Conservation (phyloP, 441 rosid genomes). For the Brassica balearica region DNA sequence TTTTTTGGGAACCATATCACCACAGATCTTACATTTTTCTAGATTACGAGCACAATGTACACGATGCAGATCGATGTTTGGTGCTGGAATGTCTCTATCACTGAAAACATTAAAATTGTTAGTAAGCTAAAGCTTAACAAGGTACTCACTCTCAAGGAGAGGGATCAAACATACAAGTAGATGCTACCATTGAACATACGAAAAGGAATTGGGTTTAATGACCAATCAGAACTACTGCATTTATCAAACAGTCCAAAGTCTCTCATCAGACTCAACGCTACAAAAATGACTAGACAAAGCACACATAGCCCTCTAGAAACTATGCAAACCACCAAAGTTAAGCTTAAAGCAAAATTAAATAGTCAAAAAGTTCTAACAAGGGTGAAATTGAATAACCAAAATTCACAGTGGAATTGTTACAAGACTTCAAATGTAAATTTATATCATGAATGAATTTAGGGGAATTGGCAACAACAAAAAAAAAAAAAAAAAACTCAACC, state of each 20-base stretch:
- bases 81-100: conserved; percentile 82
- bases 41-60: conserved; percentile 91
- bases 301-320: neutral
- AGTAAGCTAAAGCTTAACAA: conserved; percentile 4
- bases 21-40: conserved; percentile 81
- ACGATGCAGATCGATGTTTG: conserved; percentile 83
- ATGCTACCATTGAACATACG: conserved; percentile 6
- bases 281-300: neutral
- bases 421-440: neutral
- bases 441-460: neutral
- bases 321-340: neutral
- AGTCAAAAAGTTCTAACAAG: neutral
- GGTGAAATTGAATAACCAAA: neutral
- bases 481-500: neutral
- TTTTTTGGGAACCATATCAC: conserved; percentile 90
- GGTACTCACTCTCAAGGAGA: neutral
- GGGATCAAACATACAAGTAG: conserved; percentile 20
- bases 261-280: neutral
- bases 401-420: neutral
- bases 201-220: neutral
- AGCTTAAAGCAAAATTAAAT: neutral
- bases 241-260: neutral
- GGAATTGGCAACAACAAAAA: neutral
- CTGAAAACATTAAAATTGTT: conserved; percentile 50
- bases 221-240: neutral